Conservation (phyloP, 2,329 filamentous ascomycete genomes). For the Dactylellina drechsleri region DNA sequence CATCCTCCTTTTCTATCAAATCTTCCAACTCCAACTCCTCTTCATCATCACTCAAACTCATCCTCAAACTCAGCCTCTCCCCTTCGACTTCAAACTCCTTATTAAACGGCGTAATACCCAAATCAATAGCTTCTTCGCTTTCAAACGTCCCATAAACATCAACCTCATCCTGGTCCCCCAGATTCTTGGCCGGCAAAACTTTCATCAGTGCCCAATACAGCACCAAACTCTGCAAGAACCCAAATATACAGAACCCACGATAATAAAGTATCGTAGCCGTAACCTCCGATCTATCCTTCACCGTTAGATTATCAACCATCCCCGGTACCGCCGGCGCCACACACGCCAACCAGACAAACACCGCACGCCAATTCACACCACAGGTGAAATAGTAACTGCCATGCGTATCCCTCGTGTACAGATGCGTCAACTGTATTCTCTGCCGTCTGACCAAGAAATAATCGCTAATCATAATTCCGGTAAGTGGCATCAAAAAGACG, state of each 20-base stretch:
- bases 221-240: constrained; percentile 48
- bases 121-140: constrained; percentile 50
- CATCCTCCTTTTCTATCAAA: constrained; percentile 32
- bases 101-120: constrained; percentile 52
- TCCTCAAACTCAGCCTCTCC: constrained; percentile 24
- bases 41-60: constrained; percentile 20
- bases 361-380: constrained; percentile 50
- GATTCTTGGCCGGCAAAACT: constrained; percentile 33
- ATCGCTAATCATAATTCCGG: constrained; percentile 53
- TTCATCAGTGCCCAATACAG: constrained; percentile 46
- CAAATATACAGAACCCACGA: constrained; percentile 50
- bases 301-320: constrained; percentile 41
- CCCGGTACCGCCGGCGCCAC: constrained; percentile 47
- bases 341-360: constrained; percentile 48
- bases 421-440: constrained; percentile 46
- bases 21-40: constrained; percentile 38
- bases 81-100: constrained; percentile 52
- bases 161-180: constrained; percentile 50
- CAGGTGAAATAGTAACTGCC: constrained; percentile 43
- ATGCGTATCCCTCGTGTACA: constrained; percentile 44
- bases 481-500: constrained; percentile 50
- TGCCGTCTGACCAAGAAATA: constrained; percentile 42
- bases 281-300: constrained; percentile 46
- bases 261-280: constrained; percentile 46
- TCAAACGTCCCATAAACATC: constrained; percentile 51